Conservation (phyloP, 805 yeast genomes). For the Candida parachauliodes region DNA sequence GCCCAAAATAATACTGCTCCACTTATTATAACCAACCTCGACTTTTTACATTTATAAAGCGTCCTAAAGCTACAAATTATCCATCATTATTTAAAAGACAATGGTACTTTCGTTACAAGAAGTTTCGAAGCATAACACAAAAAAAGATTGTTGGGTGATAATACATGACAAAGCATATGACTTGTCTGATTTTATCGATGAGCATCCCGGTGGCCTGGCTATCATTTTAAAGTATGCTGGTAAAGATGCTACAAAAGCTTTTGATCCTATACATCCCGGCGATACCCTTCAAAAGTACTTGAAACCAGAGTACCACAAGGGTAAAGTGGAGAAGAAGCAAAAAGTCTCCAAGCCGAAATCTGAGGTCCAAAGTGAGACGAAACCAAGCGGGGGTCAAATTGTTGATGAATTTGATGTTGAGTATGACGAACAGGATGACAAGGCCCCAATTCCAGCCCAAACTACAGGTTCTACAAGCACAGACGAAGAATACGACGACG, state of each 20-base stretch:
- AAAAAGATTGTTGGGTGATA: slow-evolving; percentile 78
- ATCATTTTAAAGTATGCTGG: slow-evolving; percentile 53
- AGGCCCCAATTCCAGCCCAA: slow-evolving; percentile 19
- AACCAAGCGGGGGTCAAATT: slow-evolving; percentile 6
- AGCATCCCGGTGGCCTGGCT: slow-evolving; percentile 61
- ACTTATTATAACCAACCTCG: too few relatives aligned
- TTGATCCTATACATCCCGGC: slow-evolving; percentile 88
- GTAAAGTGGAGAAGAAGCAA: slow-evolving; percentile 25
- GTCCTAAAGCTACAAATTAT: too few relatives aligned
- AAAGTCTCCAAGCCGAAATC: slow-evolving; percentile 1
- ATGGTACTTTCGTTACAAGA: slow-evolving; percentile 23
- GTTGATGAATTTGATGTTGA: slow-evolving; percentile 41
- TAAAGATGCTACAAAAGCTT: slow-evolving; percentile 67
- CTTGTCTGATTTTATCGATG: slow-evolving; percentile 56
- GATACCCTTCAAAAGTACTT: slow-evolving; percentile 73
- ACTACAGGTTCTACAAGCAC: slow-evolving; percentile 12
- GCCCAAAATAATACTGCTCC: not conserved
- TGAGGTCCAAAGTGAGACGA: slow-evolving; percentile 1
- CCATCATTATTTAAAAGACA: too few relatives aligned
- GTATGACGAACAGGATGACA: slow-evolving; percentile 39
- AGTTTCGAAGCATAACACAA: slow-evolving; percentile 45
- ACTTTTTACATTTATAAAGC: too few relatives aligned
- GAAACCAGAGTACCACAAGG: slow-evolving; percentile 38
- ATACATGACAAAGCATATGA: slow-evolving; percentile 78
- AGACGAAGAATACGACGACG: slow-evolving; percentile 36